Percentiles rank a stretch among this genome's conserved stretches.
Evolutionary conservation across 2,329 filamentous ascomycete species (phyloP).

Genomic region (Curvularia spicifera): DNA sequence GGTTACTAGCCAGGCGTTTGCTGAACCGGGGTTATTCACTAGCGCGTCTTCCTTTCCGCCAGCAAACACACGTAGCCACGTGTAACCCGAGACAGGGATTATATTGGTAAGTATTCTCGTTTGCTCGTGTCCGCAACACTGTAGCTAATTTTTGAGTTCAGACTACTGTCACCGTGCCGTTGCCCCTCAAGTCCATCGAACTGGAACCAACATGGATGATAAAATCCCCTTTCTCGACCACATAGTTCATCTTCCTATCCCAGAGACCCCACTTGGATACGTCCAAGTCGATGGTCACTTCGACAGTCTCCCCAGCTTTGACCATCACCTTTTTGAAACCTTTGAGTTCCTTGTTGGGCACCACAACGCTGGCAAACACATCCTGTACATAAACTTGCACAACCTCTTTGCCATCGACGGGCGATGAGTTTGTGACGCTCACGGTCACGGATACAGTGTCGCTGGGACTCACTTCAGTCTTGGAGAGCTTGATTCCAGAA

Average conservation of each 20-base stretch:
- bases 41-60: not conserved
- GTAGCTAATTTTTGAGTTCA: not conserved
- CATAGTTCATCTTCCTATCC: slow-evolving; percentile 69
- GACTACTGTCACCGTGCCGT: slow-evolving; percentile 62
- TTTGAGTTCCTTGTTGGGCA: slow-evolving; percentile 69
- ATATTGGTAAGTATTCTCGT: not conserved
- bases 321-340: slow-evolving; percentile 71
- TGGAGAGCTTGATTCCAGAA: slow-evolving; percentile 59
- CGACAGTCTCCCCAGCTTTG: slow-evolving; percentile 65
- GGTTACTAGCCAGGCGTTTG: not conserved
- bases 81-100: not conserved
- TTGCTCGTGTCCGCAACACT: too few species aligned
- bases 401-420: slow-evolving; percentile 67
- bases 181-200: slow-evolving; percentile 63
- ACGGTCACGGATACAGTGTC: slow-evolving; percentile 66
- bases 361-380: slow-evolving; percentile 65
- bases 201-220: slow-evolving; percentile 65
- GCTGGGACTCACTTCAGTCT: slow-evolving; percentile 54
- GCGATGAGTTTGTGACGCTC: slow-evolving; percentile 65
- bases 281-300: slow-evolving; percentile 58
- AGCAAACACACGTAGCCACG: not conserved
- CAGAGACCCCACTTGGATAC: slow-evolving; percentile 62
- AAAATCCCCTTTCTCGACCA: slow-evolving; percentile 75
- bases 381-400: slow-evolving; percentile 73
- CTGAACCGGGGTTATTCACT: not conserved